Evolutionary conservation across 306 rosid genomes (phyloP).

Genomic region (Lagenaria siceraria): DNA sequence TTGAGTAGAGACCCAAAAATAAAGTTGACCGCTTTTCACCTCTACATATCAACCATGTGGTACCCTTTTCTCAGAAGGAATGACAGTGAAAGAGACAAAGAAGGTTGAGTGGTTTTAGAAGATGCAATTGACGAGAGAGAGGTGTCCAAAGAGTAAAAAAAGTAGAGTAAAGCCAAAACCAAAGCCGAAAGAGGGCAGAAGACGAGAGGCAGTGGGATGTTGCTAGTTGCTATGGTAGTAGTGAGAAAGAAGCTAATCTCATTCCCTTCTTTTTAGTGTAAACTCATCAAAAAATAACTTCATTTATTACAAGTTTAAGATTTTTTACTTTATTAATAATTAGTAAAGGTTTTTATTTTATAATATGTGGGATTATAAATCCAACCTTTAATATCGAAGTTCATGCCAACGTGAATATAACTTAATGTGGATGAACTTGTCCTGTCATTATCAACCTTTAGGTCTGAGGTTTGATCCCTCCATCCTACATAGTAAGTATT

Average conservation of each 20-base stretch:
- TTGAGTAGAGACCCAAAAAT: conserved; percentile 23
- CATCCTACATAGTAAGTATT: no score
- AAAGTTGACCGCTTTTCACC: conserved; percentile 17
- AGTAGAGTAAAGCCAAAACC: conserved; percentile 7
- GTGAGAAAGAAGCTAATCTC: neutral
- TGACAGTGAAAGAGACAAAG: conserved; percentile 26
- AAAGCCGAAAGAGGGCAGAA: neutral
- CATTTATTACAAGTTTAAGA: neutral
- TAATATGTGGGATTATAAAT: no score
- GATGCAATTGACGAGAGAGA: conserved; percentile 11
- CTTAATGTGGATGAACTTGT: no score
- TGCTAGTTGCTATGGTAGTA: neutral
- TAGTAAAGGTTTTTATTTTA: neutral
- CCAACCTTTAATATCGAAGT: no score
- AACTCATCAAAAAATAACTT: neutral
- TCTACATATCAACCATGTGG: conserved; percentile 14
- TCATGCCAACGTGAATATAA: no score
- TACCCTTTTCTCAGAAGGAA: conserved; percentile 19
- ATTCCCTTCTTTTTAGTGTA: neutral
- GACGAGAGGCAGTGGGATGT: neutral
- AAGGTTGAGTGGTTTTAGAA: conserved; percentile 19
- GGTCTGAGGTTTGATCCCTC: no score
- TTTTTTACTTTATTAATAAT: neutral
- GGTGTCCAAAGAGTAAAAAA: conserved; percentile 1
- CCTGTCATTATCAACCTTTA: no score